Base-by-base conservation (phyloP, 257 asterid species). In the Cinchona pubescens region DNA sequence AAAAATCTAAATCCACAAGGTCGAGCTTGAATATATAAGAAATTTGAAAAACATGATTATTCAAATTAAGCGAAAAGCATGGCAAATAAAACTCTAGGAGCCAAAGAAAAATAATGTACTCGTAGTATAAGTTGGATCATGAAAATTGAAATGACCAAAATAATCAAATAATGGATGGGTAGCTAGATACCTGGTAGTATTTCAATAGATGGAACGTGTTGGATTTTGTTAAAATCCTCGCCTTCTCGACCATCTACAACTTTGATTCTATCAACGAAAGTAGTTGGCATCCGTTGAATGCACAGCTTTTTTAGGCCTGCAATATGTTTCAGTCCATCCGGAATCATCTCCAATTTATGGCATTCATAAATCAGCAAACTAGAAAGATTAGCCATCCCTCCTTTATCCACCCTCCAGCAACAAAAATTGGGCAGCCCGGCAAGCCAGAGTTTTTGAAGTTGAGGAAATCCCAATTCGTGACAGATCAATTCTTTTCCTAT, bases 321-420 rank as follows among this genome's bases (percentile, higher is more conserved):
- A 61, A 64, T 56, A 13, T 49, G 10, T 19, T 15, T 65, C 69
- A 82, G 38, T 48, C 78, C 83, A 15, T 75, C 59, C 3, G 79
- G 79, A 49, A 82, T 48, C 77, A 21, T 82, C 27, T 34, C 63
- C 30, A 75, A 35, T 30, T 49, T 7, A 0, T 0, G 0, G 42
- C 83, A 75, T 0, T 0, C 0, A 5, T 0, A 0, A 34, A 79
- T 75, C 2, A 0, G 0, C 12, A 82, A 42, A 5, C 1, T 0
- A 13, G 21, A 46, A 29, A 82, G 75, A 25, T 79, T 76, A 32
- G 74, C 71, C 86, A 82, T 76, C 5, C 81, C 68, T 15, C 71
- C 75, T 60, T 76, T 15, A 0, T 76, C 86, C 74, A 79, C 75
- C 34, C 46, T 51, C 80, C 74, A 79, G 48, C 7, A 21, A 32